Evolutionary conservation across 345 rosid genomes (phyloP).

Genomic region (Abelmoschus esculentus): DNA sequence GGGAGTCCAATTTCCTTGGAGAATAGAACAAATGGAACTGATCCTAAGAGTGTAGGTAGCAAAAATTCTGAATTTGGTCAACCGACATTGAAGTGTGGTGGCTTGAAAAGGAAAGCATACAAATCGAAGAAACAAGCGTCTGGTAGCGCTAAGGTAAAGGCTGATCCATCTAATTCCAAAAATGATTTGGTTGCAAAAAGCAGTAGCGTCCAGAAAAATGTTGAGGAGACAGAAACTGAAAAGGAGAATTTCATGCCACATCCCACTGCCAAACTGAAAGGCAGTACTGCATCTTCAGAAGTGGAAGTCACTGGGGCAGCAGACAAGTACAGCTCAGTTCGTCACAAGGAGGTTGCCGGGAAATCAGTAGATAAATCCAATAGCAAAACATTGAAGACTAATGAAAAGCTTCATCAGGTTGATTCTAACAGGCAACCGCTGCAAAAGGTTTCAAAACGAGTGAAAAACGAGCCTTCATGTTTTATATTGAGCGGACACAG

Average conservation of each 20-base stretch:
- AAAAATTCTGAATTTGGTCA: slow-evolving; percentile 16
- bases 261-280: slow-evolving; percentile 11
- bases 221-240: slow-evolving; percentile 13
- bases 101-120: slow-evolving; percentile 12
- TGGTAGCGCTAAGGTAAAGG: slow-evolving; percentile 23
- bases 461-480: slow-evolving; percentile 33
- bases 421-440: slow-evolving; percentile 15
- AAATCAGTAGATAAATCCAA: slow-evolving; percentile 24
- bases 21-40: slow-evolving; percentile 18
- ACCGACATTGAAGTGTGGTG: slow-evolving; percentile 16
- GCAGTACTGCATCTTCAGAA: slow-evolving; percentile 10
- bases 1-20: slow-evolving; percentile 12
- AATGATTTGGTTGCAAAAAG: slow-evolving; percentile 16
- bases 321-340: slow-evolving; percentile 24
- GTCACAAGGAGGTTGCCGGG: slow-evolving; percentile 13
- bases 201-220: slow-evolving; percentile 11
- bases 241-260: slow-evolving; percentile 8
- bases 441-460: slow-evolving; percentile 17
- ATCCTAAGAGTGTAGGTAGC: slow-evolving; percentile 17
- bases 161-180: slow-evolving; percentile 17
- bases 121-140: slow-evolving; percentile 21
- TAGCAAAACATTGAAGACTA: slow-evolving; percentile 15
- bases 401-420: slow-evolving; percentile 19
- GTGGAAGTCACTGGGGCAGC: slow-evolving; percentile 15
- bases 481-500: slow-evolving; percentile 72